Conservation (phyloP, 495 filamentous ascomycete species). For the Penicillium cataractarum region DNA sequence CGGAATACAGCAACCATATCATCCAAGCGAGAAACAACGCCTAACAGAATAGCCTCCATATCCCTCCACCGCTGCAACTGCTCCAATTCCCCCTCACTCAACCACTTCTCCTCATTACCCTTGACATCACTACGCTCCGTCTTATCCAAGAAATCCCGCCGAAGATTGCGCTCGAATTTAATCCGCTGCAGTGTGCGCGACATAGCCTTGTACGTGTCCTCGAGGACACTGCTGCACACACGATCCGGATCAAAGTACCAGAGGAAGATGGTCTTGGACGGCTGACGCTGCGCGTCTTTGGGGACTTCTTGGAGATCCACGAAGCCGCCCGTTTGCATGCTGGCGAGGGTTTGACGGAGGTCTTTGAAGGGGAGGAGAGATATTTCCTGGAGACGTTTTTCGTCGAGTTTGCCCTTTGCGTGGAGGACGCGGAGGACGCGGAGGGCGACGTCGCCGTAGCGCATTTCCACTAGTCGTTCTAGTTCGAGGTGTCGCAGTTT, state of each 20-base stretch:
- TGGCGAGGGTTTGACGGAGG: slow-evolving; percentile 75
- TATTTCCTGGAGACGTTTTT: slow-evolving; percentile 76
- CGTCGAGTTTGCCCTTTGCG: slow-evolving; percentile 86
- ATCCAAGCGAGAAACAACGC: slow-evolving; percentile 78
- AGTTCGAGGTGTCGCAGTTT: slow-evolving; percentile 73
- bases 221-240: slow-evolving; percentile 63
- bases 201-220: slow-evolving; percentile 87
- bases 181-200: slow-evolving; percentile 78
- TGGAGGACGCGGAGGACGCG: slow-evolving; percentile 81
- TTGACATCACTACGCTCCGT: slow-evolving; percentile 81
- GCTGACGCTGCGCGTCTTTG: slow-evolving; percentile 74
- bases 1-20: slow-evolving; percentile 79
- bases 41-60: slow-evolving; percentile 74
- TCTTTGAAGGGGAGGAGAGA: slow-evolving; percentile 79
- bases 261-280: slow-evolving; percentile 79
- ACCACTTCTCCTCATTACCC: slow-evolving; percentile 75
- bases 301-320: slow-evolving; percentile 92
- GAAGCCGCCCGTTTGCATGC: slow-evolving; percentile 80
- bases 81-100: slow-evolving; percentile 68
- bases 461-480: slow-evolving; percentile 73
- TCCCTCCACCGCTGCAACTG: slow-evolving; percentile 68
- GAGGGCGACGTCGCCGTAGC: slow-evolving; percentile 73
- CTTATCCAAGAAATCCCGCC: slow-evolving; percentile 70
- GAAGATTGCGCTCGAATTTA: slow-evolving; percentile 67
- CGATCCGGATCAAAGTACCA: slow-evolving; percentile 86